Conservation (phyloP, 371 early-diverging fungal genomes). For the Chytridium lagenaria region DNA sequence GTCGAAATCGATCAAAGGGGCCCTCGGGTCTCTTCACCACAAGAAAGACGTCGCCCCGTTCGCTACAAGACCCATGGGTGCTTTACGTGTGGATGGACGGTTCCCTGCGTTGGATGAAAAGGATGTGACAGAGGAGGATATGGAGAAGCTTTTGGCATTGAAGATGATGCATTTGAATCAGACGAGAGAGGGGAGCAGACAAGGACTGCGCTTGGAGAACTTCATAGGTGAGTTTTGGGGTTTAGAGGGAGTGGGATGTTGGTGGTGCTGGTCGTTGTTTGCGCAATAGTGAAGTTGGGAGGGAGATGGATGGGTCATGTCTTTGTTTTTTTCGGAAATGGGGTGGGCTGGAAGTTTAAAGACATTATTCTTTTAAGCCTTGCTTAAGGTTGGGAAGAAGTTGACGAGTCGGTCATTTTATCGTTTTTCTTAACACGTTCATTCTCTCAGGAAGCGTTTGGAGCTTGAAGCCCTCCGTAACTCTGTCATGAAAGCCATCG, state of each 20-base stretch:
- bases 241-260: too few relatives aligned
- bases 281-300: too few relatives aligned
- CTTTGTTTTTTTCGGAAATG: background rate
- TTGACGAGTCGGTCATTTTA: background rate
- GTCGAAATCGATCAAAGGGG: too few relatives aligned
- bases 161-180: slow-evolving; percentile 17
- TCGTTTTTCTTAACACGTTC: too few relatives aligned
- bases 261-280: too few relatives aligned
- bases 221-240: slow-evolving; percentile 4
- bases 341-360: too few relatives aligned
- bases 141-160: slow-evolving; percentile 6
- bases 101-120: background rate
- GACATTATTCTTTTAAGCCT: too few relatives aligned
- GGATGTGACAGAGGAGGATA: background rate
- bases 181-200: slow-evolving; percentile 10
- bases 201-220: background rate
- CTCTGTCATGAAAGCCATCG: background rate
- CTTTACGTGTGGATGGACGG: background rate
- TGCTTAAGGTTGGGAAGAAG: background rate
- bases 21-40: too few relatives aligned
- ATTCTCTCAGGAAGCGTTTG: background rate
- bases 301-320: background rate
- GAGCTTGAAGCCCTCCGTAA: background rate
- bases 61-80: slow-evolving; percentile 11
- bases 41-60: too few relatives aligned